Conservation (phyloP, 139 green algal species). For the Volvox africanus region DNA sequence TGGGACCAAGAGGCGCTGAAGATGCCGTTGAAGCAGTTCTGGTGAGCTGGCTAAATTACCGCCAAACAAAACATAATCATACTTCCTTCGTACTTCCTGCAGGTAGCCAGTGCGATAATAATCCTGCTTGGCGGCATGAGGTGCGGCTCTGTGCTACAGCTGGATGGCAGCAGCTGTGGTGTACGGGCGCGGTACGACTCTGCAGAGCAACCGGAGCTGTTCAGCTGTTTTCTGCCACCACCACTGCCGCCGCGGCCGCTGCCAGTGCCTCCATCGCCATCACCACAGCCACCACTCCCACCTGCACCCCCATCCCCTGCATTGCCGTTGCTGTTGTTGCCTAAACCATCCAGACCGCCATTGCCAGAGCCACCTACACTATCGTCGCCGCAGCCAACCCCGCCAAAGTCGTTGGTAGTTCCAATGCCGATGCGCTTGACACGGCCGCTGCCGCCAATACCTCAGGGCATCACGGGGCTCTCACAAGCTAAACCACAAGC, state of each 20-base stretch:
- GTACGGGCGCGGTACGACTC: neutral
- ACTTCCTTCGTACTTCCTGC: no score
- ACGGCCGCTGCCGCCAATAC: neutral
- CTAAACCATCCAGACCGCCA: neutral
- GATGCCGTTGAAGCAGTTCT: no score
- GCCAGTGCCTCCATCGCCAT: neutral
- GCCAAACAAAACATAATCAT: no score
- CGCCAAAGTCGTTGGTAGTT: no score
- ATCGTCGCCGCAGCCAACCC: neutral
- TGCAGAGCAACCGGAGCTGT: neutral
- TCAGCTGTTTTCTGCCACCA: neutral
- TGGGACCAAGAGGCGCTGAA: no score
- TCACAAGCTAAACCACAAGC: no score
- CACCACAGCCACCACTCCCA: neutral
- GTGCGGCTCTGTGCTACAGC: neutral
- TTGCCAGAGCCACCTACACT: neutral
- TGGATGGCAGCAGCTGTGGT: neutral
- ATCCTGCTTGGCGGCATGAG: neutral
- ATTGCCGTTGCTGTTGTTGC: neutral
- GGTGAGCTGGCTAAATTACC: no score
- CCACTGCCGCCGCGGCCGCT: neutral
- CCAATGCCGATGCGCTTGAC: no score
- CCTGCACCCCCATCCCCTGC: neutral
- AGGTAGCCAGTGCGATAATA: neutral
- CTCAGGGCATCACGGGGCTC: neutral